Base-by-base conservation (phyloP, 371 early-diverging fungal genomes). In the Nematocida homosporus region DNA sequence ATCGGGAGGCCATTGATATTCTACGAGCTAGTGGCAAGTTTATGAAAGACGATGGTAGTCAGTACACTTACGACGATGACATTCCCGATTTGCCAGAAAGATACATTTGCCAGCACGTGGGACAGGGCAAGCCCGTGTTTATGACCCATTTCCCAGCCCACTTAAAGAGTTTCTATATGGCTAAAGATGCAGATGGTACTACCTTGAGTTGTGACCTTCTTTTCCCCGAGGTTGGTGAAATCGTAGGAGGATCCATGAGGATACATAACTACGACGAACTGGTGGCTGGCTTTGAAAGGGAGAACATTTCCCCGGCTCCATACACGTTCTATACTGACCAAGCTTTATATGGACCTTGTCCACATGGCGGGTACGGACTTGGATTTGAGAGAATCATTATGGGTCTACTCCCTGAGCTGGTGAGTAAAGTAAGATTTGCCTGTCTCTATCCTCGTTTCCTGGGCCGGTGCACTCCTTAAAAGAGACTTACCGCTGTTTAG, bases 151-250 rank as follows among this genome's bases (percentile, higher is more conserved):
- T 99, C 90, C 97, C 95, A 38, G 91, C 88, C 27, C 93, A 92
- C 65, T 93, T 95, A 86, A 99, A 99, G 88, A 87, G 91, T n/a
- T 99, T 99, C 88, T 99, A 99, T 86, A 97, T 97, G 96, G 92
- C 91, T 83, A 87, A 88, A 56, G 89, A 89, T 81, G 86, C 92
- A 79, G 85, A 83, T 30, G 85, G 89, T 2, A 86, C 92, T 47
- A 99, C 99, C 16, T 93, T 97, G 86, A 90, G 90, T 78, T 93
- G 93, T 34, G 99, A 99, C 86, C 88, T 99, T 37, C 88, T 99
- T 81, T 94, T 96, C 90, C 98, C 99, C 41, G 89, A 88, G 77
- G 95, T 97, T 56, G 99, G 99, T 78, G 99, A 99, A 86, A 94
- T 97, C 86, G 92, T 94, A 41, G 99, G 99, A 82, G 98, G 97